These are phyloP conservation scores for Cyberlindnera euphorbiiphila DNA, from an alignment of 805 yeast genomes.

Conservation along the genomic window DNA sequence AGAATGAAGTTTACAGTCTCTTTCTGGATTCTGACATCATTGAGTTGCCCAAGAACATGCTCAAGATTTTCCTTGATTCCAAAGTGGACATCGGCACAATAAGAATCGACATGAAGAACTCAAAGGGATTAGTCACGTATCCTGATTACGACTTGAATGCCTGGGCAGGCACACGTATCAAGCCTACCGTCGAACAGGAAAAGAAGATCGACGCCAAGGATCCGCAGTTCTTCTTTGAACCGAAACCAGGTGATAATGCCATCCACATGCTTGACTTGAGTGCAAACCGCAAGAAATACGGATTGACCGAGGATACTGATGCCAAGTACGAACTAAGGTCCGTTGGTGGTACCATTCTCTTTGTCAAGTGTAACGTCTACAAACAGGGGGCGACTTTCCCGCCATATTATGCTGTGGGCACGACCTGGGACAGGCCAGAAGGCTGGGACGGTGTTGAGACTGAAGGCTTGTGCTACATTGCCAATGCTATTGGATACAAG, in stretches of 20 bases:
- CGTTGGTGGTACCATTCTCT: conserved; percentile 51
- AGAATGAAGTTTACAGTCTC: conserved; percentile 28
- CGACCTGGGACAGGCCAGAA: conserved; percentile 41
- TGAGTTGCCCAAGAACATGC: conserved; percentile 25
- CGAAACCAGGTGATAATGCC: conserved; percentile 13
- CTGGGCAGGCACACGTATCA: conserved; percentile 31
- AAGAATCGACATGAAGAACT: conserved; percentile 25
- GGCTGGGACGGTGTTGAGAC: conserved; percentile 55
- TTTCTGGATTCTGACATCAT: conserved; percentile 33
- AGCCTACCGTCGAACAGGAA: conserved; percentile 25
- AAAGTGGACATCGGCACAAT: conserved; percentile 31
- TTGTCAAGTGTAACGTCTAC: conserved; percentile 38
- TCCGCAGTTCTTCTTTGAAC: conserved; percentile 17
- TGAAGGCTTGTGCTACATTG: conserved; percentile 49
- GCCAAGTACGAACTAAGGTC: conserved; percentile 33
- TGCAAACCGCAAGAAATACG: conserved; percentile 10
- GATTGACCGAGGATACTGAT: conserved; percentile 3
- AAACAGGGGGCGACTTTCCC: conserved; percentile 47
- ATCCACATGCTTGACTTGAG: conserved; percentile 16
- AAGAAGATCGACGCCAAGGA: conserved; percentile 11
- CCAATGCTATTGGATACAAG: conserved; percentile 39
- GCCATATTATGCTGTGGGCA: conserved; percentile 42
- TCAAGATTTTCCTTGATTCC: conserved; percentile 24
- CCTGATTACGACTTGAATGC: conserved; percentile 34
- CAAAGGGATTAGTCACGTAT: conserved; percentile 11